Base-by-base conservation (phyloP, 257 asterid genomes). In the Gentiana macrophylla region DNA sequence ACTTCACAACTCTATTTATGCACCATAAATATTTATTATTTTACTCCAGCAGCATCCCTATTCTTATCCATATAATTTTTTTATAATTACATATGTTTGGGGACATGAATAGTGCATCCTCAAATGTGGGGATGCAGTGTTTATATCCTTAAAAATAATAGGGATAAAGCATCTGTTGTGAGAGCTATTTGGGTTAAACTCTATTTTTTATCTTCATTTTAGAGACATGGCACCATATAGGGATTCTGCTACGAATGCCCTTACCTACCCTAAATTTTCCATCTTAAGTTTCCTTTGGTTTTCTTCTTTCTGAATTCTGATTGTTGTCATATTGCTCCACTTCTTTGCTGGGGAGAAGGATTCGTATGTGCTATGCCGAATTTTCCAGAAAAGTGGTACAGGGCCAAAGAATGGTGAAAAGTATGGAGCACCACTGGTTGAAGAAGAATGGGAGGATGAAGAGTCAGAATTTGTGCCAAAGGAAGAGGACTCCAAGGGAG, bases 391-490 rank as follows among this genome's bases (percentile, higher is more conserved):
- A 75, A 90, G 98, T 86, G 98, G 98, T 52, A 60, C 98, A 0
- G 98, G 98, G 57, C 94, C 98, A 35, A 90, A 84, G 81, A 90
- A 90, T 66, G 98, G 96, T 47, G 98, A 86, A 68, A 88, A 79
- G 66, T 90, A 90, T 63, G 98, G 98, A 38, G 98, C 98, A 52
- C 98, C 98, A 12, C 78, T 84, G 57, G 65, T 80, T 32, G 94
- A 82, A 70, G 94, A 86, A 78, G 98, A 90, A 53, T 90, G 98
- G 98, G 94, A 86, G 70, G 73, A 71, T 2, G 86, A 82, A 47
- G 95, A 74, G 57, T 62, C 73, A 55, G 84, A 71, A 50, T 32
- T 67, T 45, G 46, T 68, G 67, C 83, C 76, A 35, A 77, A 74
- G 72, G 69, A 60, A 53, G 92, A 77, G 73, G 63, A 52, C 69